Conservation (phyloP, 2,329 filamentous ascomycete genomes). For the Diplodia mutila region DNA sequence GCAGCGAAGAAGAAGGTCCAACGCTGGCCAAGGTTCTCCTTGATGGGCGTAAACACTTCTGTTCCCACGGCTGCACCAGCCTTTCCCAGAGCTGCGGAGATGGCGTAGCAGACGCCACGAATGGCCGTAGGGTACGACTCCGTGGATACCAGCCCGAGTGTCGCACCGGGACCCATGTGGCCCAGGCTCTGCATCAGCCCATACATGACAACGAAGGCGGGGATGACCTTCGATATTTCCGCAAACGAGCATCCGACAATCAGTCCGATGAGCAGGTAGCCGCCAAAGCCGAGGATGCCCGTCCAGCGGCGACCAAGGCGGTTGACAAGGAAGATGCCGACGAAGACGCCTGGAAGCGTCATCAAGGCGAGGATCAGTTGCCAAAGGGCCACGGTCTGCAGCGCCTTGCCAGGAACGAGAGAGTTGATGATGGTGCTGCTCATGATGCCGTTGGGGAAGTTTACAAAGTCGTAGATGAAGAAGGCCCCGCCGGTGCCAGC, state of each 20-base stretch:
- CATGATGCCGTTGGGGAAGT: constrained; percentile 55
- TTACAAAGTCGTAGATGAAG: constrained; percentile 53
- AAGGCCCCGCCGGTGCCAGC: constrained; percentile 55
- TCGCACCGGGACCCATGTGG: constrained; percentile 57
- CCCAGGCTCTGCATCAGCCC: constrained; percentile 56
- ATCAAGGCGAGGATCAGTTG: constrained; percentile 52
- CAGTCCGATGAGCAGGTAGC: constrained; percentile 57
- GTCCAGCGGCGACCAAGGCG: constrained; percentile 46
- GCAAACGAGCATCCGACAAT: constrained; percentile 57
- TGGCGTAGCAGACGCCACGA: constrained; percentile 55
- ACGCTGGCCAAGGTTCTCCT: constrained; percentile 50
- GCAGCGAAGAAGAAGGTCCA: constrained; percentile 60
- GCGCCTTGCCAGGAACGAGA: constrained; percentile 44
- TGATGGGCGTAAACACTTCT: constrained; percentile 55
- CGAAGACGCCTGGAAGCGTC: constrained; percentile 54
- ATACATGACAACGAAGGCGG: constrained; percentile 58
- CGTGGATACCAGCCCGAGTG: constrained; percentile 55
- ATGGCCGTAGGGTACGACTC: constrained; percentile 59
- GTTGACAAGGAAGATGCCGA: constrained; percentile 50
- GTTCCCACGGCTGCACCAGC: constrained; percentile 57
- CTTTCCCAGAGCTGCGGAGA: constrained; percentile 58
- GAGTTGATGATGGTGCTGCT: constrained; percentile 50
- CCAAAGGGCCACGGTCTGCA: constrained; percentile 53
- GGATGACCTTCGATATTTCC: constrained; percentile 53
- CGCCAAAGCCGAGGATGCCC: constrained; percentile 55